Conservation (phyloP, 495 filamentous ascomycete species). For the Penicillium simplicissimum region DNA sequence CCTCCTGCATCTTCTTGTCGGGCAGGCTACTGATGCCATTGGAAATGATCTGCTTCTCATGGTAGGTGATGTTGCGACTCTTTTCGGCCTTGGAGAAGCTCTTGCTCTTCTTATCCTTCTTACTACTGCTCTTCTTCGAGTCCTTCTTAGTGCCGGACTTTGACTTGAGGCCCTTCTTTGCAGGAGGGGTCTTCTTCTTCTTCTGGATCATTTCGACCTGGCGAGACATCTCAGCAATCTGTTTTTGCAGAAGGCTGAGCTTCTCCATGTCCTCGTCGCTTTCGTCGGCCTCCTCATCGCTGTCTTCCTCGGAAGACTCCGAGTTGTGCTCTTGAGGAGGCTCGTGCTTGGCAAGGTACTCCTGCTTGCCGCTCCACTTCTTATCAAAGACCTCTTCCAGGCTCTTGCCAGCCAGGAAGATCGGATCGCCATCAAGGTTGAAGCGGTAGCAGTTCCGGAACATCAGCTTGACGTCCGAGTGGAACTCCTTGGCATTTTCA, state of each 20-base stretch:
- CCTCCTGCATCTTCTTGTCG: conserved; percentile 69
- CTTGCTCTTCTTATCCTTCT: conserved; percentile 61
- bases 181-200: conserved; percentile 64
- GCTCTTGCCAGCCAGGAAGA: conserved; percentile 66
- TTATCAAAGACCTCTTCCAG: conserved; percentile 70
- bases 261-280: conserved; percentile 71
- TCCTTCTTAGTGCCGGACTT: conserved; percentile 51
- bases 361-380: conserved; percentile 71
- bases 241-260: conserved; percentile 64
- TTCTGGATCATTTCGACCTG: conserved; percentile 55
- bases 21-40: conserved; percentile 74
- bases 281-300: conserved; percentile 68
- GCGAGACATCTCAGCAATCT: conserved; percentile 61
- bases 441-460: conserved; percentile 89
- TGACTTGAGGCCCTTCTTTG: conserved; percentile 61
- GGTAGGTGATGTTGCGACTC: conserved; percentile 58
- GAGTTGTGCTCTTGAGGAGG: conserved; percentile 56
- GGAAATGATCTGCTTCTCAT: conserved; percentile 85
- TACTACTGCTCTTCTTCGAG: conserved; percentile 58
- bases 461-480: conserved; percentile 77
- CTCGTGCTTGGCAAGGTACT: conserved; percentile 74
- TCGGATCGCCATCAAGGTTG: conserved; percentile 77
- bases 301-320: conserved; percentile 60
- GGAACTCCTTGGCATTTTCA: conserved; percentile 79
- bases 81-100: conserved; percentile 48